Percentiles rank a stretch among this genome's conserved stretches.
Evolutionary conservation across 371 early-diverging fungal species (phyloP).

Genomic region (Ordospora pajunii): DNA sequence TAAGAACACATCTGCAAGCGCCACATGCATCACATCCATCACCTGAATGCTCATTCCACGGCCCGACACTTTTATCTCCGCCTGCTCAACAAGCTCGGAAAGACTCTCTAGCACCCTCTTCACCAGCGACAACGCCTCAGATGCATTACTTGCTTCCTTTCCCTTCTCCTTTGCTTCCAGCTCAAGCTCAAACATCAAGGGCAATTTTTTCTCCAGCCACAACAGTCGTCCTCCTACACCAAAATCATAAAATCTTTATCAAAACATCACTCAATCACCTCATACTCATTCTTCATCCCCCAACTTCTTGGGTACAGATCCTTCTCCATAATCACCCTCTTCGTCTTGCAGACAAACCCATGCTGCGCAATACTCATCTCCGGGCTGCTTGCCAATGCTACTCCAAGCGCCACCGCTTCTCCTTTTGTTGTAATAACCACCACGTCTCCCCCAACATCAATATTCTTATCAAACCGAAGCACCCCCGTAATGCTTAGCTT

Average conservation of each 20-base stretch:
- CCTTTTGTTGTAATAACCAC: conserved; percentile 98
- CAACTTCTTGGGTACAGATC: conserved; percentile 91
- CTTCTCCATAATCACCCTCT: conserved; percentile 99
- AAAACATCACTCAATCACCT: conserved; percentile 31
- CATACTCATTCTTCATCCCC: conserved; percentile 70
- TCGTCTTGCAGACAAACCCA: conserved; percentile 91
- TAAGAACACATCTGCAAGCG: conserved; percentile 57
- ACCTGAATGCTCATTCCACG: conserved; percentile 58
- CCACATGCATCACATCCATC: conserved; percentile 61
- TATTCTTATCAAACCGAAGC: conserved; percentile 83
- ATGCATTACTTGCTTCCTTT: conserved; percentile 3
- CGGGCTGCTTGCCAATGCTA: conserved; percentile 85
- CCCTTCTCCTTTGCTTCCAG: conserved; percentile 16
- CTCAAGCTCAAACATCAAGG: conserved; percentile 55
- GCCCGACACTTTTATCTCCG: conserved; percentile 45
- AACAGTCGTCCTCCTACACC: not conserved
- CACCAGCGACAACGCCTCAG: conserved; percentile 31
- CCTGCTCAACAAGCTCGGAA: conserved; percentile 57
- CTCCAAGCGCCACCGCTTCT: conserved; percentile 92
- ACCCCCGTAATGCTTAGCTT: conserved; percentile 94
- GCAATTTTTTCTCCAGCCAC: not conserved
- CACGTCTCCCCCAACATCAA: conserved; percentile 83
- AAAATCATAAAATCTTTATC: not conserved
- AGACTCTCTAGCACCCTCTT: conserved; percentile 57
- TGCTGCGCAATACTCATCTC: conserved; percentile 83